phyloP scores from a whole-genome alignment of 441 rosid genomes.

The Breynia disticha region DNA sequence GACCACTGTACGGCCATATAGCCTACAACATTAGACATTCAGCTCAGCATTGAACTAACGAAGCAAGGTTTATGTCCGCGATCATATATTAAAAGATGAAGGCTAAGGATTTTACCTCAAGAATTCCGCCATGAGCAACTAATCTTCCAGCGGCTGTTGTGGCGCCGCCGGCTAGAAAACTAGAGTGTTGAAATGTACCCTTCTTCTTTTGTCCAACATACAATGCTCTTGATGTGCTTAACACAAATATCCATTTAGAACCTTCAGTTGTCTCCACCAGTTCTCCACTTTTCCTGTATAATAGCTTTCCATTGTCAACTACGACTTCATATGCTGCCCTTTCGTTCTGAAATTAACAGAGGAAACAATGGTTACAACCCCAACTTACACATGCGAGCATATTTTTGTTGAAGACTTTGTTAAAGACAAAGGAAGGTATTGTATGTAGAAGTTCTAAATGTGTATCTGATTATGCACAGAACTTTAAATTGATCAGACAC shows the following conservation, averaged over 20 bases:
- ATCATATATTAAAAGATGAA: background rate
- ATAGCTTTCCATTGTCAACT: conserved; percentile 53
- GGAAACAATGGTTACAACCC: background rate
- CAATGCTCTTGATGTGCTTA: conserved; percentile 68
- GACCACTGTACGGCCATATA: conserved; percentile 95
- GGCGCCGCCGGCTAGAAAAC: conserved; percentile 94
- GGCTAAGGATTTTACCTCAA: conserved; percentile 38
- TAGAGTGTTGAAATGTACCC: conserved; percentile 89
- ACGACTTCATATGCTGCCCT: conserved; percentile 72
- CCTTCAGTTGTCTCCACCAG: conserved; percentile 50
- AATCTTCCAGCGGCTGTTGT: conserved; percentile 85
- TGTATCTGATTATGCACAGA: background rate
- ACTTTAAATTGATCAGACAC: conserved; percentile 3
- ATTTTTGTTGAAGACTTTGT: background rate
- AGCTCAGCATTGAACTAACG: background rate
- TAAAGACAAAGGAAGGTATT: background rate
- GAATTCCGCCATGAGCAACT: conserved; percentile 53
- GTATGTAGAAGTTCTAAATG: too few relatives aligned
- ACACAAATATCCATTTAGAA: conserved; percentile 86
- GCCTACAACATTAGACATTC: conserved; percentile 27
- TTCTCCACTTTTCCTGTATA: conserved; percentile 42
- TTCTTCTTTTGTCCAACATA: conserved; percentile 79
- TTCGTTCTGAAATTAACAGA: conserved; percentile 43
- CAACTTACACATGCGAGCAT: background rate
- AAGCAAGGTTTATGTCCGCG: background rate